Percentiles rank a stretch among this genome's conserved stretches.
These are phyloP conservation scores for Coemansia sp. DNA, from an alignment of 371 early-diverging fungal genomes.

Conservation along the genomic window DNA sequence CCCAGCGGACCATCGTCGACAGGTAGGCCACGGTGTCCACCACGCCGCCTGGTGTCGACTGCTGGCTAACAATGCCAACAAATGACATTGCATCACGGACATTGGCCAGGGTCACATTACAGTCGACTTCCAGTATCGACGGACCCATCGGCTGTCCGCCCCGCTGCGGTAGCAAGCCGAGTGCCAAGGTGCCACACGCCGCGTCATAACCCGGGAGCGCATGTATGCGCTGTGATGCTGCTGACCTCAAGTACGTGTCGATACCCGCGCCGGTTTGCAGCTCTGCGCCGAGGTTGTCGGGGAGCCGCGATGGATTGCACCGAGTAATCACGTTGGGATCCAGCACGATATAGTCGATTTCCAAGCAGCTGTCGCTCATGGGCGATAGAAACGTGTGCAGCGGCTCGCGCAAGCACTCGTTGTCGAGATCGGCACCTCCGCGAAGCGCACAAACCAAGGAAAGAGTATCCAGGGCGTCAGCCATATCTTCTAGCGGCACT, in stretches of 20 bases:
- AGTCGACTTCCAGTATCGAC: not conserved
- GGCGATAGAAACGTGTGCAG: constrained; percentile 18
- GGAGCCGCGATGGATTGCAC: constrained; percentile 17
- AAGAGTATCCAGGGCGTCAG: constrained; percentile 20
- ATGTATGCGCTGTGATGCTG: not conserved
- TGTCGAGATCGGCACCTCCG: constrained; percentile 3
- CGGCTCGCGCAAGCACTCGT: constrained; percentile 31
- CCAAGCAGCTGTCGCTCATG: constrained; percentile 33
- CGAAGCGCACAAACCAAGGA: constrained; percentile 15
- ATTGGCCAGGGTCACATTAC: not conserved
- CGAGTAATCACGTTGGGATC: constrained; percentile 25
- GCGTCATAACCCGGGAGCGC: not conserved
- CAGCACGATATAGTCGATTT: constrained; percentile 27
- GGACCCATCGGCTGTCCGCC: not conserved
- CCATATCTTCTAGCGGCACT: not conserved
- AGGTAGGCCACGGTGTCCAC: constrained; percentile 23
- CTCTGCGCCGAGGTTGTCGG: constrained; percentile 12
- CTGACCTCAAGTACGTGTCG: not conserved
- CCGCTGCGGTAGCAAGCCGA: not conserved
- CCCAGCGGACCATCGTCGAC: constrained; percentile 35
- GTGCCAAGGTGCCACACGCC: too few relatives aligned
- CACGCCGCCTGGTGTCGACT: not conserved
- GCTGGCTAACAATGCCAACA: not conserved
- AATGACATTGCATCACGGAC: not conserved
- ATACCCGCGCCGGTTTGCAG: constrained; percentile 4